Conservation (phyloP, 441 rosid species). For the Aquilaria agallochum region DNA sequence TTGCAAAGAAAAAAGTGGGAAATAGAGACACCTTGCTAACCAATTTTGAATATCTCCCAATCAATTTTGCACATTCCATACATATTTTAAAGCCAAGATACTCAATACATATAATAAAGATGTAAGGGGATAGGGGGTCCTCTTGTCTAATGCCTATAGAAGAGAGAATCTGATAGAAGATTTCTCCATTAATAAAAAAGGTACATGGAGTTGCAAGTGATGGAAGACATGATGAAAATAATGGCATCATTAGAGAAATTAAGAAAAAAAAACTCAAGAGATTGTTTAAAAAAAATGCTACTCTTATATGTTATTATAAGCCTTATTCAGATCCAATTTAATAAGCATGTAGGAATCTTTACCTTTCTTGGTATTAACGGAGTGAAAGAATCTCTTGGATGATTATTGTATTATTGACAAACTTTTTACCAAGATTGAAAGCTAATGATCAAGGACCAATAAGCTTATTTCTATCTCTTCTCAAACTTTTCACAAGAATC, state of each 20-base stretch:
- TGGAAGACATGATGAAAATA: neutral
- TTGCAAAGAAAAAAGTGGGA: neutral
- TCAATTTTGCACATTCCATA: neutral
- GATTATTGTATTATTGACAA: neutral
- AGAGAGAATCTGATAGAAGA: neutral
- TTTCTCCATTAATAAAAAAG: neutral
- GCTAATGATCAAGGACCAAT: neutral
- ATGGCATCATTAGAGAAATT: neutral
- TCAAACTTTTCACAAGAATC: neutral
- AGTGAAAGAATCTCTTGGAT: neutral
- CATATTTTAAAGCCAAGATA: neutral
- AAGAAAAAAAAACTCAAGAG: neutral
- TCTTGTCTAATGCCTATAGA: neutral
- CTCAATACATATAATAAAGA: neutral
- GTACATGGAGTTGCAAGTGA: neutral
- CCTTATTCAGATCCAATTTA: neutral
- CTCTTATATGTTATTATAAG: neutral
- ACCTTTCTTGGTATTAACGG: neutral
- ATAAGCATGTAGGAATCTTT: neutral
- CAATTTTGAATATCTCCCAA: neutral
- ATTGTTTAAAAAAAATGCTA: neutral
- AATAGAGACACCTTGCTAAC: neutral
- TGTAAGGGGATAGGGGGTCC: neutral
- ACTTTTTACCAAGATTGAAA: neutral
- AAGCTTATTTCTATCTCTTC: neutral